Evolutionary conservation across 2,329 filamentous ascomycete species (phyloP).

Genomic region (Aspergillus glaucus): DNA sequence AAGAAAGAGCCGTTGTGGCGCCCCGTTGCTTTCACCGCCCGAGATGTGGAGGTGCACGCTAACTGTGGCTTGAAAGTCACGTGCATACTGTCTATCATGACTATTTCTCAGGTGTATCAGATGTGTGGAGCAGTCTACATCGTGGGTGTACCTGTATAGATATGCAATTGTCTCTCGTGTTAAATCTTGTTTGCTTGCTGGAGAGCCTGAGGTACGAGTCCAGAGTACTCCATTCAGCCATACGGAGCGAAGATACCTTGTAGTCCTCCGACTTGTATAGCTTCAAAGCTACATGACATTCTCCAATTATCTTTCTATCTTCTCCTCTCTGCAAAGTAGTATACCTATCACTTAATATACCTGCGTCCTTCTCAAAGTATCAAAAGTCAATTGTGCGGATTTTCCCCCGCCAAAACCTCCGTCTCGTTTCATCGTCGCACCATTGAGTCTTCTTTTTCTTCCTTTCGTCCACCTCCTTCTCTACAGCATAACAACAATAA

Average conservation of each 20-base stretch:
- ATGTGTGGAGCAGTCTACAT: too few relatives aligned
- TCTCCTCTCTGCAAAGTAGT: background rate
- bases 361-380: too few relatives aligned
- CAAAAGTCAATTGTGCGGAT: too few relatives aligned
- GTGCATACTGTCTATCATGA: background rate
- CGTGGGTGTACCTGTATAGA: too few relatives aligned
- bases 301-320: background rate
- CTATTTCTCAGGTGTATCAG: too few relatives aligned
- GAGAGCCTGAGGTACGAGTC: too few relatives aligned
- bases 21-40: background rate
- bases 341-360: too few relatives aligned
- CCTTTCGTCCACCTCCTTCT: slow-evolving; percentile 2
- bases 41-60: background rate
- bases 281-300: background rate
- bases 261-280: background rate
- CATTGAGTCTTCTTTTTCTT: background rate
- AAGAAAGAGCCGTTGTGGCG: background rate
- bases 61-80: background rate
- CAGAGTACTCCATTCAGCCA: too few relatives aligned
- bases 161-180: too few relatives aligned
- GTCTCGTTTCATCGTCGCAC: slow-evolving; percentile 3
- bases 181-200: too few relatives aligned
- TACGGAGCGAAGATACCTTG: too few relatives aligned
- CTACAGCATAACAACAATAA: too few relatives aligned
- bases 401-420: background rate